phyloP scores from a whole-genome alignment of 495 filamentous ascomycete species.

The Thermothielavioides terrestris region DNA sequence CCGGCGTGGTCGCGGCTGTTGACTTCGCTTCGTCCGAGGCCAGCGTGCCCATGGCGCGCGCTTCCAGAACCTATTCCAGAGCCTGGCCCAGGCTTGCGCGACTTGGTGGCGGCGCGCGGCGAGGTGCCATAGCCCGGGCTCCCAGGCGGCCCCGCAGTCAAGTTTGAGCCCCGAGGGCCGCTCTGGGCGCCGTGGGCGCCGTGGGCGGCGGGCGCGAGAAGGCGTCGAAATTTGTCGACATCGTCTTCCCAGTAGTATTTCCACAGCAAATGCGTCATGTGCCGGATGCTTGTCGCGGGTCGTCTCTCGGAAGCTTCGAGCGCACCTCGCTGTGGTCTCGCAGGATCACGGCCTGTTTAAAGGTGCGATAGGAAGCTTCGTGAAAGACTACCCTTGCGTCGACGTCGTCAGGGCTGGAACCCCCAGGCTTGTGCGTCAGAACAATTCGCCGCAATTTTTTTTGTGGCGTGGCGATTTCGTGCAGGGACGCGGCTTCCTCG shows the following conservation, averaged over 20 bases:
- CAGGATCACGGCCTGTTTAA: slow-evolving; percentile 79
- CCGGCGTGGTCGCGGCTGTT: slow-evolving; percentile 74
- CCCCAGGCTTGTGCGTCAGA: neutral
- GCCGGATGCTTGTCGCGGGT: slow-evolving; percentile 29
- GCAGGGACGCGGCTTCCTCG: slow-evolving; percentile 9
- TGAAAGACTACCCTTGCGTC: slow-evolving; percentile 19
- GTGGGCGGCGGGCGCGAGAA: slow-evolving; percentile 60
- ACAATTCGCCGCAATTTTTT: slow-evolving; percentile 9
- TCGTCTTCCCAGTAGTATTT: slow-evolving; percentile 93
- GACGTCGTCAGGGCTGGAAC: neutral
- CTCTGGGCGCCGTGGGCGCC: slow-evolving; percentile 42
- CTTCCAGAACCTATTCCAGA: slow-evolving; percentile 21
- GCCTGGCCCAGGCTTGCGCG: slow-evolving; percentile 37
- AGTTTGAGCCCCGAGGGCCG: slow-evolving; percentile 32
- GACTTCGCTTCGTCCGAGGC: slow-evolving; percentile 61
- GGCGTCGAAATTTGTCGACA: slow-evolving; percentile 78
- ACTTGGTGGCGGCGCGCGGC: slow-evolving; percentile 35
- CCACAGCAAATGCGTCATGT: slow-evolving; percentile 97
- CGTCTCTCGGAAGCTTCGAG: slow-evolving; percentile 44
- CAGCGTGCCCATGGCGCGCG: slow-evolving; percentile 22
- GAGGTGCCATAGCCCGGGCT: slow-evolving; percentile 34
- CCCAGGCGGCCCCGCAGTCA: slow-evolving; percentile 17
- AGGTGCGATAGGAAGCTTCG: slow-evolving; percentile 46
- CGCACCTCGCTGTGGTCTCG: slow-evolving; percentile 78
- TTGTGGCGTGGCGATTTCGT: slow-evolving; percentile 15